phyloP scores from a whole-genome alignment of 176 grass and related monocot genomes.

The Hyparrhenia diplandra region DNA sequence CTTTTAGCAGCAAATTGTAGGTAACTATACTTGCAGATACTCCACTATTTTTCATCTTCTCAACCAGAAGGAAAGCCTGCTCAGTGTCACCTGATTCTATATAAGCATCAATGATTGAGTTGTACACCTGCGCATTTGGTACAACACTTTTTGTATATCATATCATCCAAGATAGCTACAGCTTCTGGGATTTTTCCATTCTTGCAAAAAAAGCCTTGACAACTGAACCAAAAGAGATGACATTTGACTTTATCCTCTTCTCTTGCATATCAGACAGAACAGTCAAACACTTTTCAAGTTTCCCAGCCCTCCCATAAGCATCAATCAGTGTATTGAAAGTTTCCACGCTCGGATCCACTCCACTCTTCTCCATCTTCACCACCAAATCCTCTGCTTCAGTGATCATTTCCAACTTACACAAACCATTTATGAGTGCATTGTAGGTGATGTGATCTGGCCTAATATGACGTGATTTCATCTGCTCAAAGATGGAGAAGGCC shows the following conservation, averaged over 20 bases:
- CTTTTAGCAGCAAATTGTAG: slow-evolving; percentile 64
- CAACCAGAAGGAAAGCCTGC: slow-evolving; percentile 29
- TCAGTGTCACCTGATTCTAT: slow-evolving; percentile 29
- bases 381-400: slow-evolving; percentile 46
- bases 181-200: slow-evolving; percentile 53
- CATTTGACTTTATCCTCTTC: slow-evolving; percentile 39
- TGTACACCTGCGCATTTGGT: slow-evolving; percentile 57
- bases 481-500: slow-evolving; percentile 36
- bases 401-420: slow-evolving; percentile 47
- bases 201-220: slow-evolving; percentile 72
- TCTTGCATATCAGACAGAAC: slow-evolving; percentile 52
- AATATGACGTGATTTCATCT: slow-evolving; percentile 40
- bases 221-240: slow-evolving; percentile 60
- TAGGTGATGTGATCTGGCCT: slow-evolving; percentile 54
- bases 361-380: slow-evolving; percentile 44
- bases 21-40: slow-evolving; percentile 58
- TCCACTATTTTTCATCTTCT: slow-evolving; percentile 51
- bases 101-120: slow-evolving; percentile 56
- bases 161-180: slow-evolving; percentile 55
- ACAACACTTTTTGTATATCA: slow-evolving; percentile 52
- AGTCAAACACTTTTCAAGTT: slow-evolving; percentile 49
- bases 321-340: slow-evolving; percentile 56
- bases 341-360: slow-evolving; percentile 32
- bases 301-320: slow-evolving; percentile 43
- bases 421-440: slow-evolving; percentile 60